Evolutionary conservation across 179 eudicot species (phyloP).

Genomic region (Heliamphora pulchella): DNA sequence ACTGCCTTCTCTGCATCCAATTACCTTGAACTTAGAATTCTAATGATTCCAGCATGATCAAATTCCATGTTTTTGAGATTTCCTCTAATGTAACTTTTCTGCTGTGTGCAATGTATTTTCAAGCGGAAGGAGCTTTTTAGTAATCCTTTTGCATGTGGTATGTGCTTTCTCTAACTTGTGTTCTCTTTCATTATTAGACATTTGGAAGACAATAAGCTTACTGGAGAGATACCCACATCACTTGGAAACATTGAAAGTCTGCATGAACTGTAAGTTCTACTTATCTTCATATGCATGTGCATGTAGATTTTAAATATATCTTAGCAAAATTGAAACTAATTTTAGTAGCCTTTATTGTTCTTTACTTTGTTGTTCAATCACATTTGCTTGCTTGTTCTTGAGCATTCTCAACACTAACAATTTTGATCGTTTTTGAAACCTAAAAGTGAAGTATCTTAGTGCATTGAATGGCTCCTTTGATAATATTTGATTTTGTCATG

Average conservation of each 20-base stretch:
- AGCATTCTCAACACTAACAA: not conserved
- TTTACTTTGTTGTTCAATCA: too few relatives aligned
- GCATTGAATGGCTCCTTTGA: constrained; percentile 3
- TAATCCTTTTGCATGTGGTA: not conserved
- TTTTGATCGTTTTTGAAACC: not conserved
- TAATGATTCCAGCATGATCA: not conserved
- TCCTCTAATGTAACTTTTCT: not conserved
- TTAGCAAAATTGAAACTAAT: not conserved
- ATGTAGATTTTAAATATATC: not conserved
- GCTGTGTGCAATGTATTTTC: not conserved
- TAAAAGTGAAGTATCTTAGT: not conserved
- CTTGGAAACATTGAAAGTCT: constrained; percentile 55
- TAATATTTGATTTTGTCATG: not conserved
- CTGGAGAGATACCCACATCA: constrained; percentile 72
- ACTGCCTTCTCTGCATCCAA: not conserved
- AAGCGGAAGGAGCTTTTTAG: not conserved
- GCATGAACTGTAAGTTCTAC: constrained; percentile 72
- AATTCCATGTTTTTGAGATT: not conserved
- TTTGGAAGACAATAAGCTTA: constrained; percentile 65
- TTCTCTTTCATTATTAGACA: constrained; percentile 37
- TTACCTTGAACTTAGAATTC: not conserved
- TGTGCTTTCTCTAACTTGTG: constrained; percentile 1
- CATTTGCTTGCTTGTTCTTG: too few relatives aligned
- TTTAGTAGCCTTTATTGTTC: not conserved
- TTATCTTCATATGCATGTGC: not conserved